phyloP scores from a whole-genome alignment of 2,329 filamentous ascomycete species.

The Aspergillus nomiae region DNA sequence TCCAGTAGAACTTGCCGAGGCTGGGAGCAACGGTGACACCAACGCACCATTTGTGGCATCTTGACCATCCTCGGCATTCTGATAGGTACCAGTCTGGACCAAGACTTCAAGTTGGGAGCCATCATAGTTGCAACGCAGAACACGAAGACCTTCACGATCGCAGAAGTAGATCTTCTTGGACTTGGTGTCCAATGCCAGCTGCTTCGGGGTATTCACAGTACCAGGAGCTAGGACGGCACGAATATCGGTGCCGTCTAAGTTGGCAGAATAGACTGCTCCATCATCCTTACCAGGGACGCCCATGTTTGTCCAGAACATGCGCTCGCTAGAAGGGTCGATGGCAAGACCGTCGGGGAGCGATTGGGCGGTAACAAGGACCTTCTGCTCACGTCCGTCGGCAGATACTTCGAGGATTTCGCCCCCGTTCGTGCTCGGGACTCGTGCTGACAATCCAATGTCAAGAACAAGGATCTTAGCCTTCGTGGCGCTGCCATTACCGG shows the following conservation, averaged over 20 bases:
- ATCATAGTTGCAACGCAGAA: slow-evolving; percentile 39
- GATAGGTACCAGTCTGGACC: slow-evolving; percentile 28
- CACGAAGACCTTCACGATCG: slow-evolving; percentile 48
- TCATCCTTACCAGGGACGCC: slow-evolving; percentile 43
- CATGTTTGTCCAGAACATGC: slow-evolving; percentile 57
- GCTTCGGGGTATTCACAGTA: slow-evolving; percentile 53
- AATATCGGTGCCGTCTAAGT: slow-evolving; percentile 53
- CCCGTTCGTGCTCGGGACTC: slow-evolving; percentile 10
- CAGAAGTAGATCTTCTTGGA: slow-evolving; percentile 43
- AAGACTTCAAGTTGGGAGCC: slow-evolving; percentile 40
- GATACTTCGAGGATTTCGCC: slow-evolving; percentile 24
- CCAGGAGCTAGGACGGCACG: slow-evolving; percentile 48
- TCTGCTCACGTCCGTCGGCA: slow-evolving; percentile 19
- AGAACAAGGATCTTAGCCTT: slow-evolving; percentile 21
- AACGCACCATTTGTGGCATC: slow-evolving; percentile 51
- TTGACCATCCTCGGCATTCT: slow-evolving; percentile 31
- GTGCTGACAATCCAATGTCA: slow-evolving; percentile 27
- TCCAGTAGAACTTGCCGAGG: slow-evolving; percentile 59
- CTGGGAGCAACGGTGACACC: slow-evolving; percentile 53
- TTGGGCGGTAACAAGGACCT: slow-evolving; percentile 17
- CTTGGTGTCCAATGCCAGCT: slow-evolving; percentile 35
- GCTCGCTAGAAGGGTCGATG: slow-evolving; percentile 33
- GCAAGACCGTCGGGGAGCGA: slow-evolving; percentile 50
- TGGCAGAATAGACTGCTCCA: slow-evolving; percentile 47
- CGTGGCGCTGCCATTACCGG: slow-evolving; percentile 3